Percentiles rank a stretch among this genome's conserved stretches.
Evolutionary conservation across 176 grass and related monocot species (phyloP).

Genomic region (Secale cereale): DNA sequence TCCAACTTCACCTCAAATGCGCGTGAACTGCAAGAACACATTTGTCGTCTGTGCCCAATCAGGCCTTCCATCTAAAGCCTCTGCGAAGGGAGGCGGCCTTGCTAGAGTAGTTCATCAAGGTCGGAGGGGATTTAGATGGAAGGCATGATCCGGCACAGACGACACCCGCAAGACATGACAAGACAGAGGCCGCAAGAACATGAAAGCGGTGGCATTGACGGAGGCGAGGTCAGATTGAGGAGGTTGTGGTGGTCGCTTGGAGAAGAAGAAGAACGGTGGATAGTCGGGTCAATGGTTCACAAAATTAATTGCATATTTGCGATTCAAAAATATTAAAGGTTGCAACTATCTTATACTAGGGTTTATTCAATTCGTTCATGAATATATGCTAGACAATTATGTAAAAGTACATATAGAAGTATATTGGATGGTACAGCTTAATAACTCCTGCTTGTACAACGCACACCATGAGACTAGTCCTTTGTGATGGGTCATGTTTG

Average conservation of each 20-base stretch:
- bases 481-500: constrained; percentile 34
- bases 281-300: neutral
- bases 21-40: no score
- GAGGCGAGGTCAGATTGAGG: neutral
- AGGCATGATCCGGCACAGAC: neutral
- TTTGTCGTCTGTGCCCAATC: no score
- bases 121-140: neutral
- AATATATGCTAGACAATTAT: neutral
- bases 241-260: neutral
- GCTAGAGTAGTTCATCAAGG: neutral
- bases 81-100: neutral
- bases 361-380: neutral
- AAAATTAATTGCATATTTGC: neutral
- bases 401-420: neutral
- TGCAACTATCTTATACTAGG: neutral
- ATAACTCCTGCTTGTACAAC: constrained; percentile 18
- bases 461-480: constrained; percentile 9
- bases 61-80: no score
- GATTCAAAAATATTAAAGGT: neutral
- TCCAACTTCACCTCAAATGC: no score
- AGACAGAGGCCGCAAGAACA: neutral
- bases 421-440: neutral
- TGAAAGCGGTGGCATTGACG: neutral
- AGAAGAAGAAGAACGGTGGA: neutral
- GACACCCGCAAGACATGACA: neutral